Conservation (phyloP, 2,329 filamentous ascomycete species). For the Ophiobolus disseminans region DNA sequence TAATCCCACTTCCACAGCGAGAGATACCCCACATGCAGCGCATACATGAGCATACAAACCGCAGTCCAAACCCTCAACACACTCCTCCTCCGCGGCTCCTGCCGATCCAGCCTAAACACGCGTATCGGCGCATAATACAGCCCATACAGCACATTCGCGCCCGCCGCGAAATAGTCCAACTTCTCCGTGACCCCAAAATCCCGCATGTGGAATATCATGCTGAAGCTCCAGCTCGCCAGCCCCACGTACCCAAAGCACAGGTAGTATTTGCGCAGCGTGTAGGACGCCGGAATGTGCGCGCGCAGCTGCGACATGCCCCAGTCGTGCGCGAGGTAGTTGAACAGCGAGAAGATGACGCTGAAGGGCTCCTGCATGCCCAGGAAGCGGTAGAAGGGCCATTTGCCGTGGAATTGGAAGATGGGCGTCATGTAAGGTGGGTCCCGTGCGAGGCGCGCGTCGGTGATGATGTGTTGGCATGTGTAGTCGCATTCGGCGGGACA, state of each 20-base stretch:
- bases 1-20: constrained; percentile 92
- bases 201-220: constrained; percentile 88
- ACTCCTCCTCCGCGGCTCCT: constrained; percentile 56
- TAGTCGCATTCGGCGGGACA: constrained; percentile 97
- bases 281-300: constrained; percentile 71
- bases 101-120: constrained; percentile 79
- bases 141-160: constrained; percentile 87
- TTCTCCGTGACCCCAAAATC: constrained; percentile 89
- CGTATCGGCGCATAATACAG: constrained; percentile 84
- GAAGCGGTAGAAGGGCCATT: constrained; percentile 95
- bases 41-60: constrained; percentile 74
- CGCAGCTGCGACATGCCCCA: constrained; percentile 76
- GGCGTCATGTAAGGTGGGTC: constrained; percentile 69
- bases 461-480: constrained; percentile 93
- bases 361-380: constrained; percentile 94
- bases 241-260: constrained; percentile 80
- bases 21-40: constrained; percentile 80
- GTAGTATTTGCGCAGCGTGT: constrained; percentile 83
- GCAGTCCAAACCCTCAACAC: constrained; percentile 77
- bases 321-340: constrained; percentile 88
- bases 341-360: constrained; percentile 88
- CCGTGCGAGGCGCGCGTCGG: constrained; percentile 70
- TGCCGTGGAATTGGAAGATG: constrained; percentile 93
- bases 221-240: constrained; percentile 83
- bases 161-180: constrained; percentile 94